phyloP scores from a whole-genome alignment of 1,284 basidiomycete genomes.

The Rhodotorula sp. region DNA sequence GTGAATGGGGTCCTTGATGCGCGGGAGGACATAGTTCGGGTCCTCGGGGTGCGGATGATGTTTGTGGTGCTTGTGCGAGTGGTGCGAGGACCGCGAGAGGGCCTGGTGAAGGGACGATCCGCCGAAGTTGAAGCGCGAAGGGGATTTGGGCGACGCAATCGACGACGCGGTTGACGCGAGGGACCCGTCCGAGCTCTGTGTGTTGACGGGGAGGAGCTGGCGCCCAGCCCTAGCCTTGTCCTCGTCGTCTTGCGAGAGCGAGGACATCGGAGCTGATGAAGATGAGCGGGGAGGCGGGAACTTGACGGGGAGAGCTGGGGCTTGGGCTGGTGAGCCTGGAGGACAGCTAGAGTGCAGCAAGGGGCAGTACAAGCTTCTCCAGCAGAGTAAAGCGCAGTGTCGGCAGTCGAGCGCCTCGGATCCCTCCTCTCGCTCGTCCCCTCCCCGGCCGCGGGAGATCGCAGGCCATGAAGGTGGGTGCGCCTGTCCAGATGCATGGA shows the following conservation, averaged over 20 bases:
- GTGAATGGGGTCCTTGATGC: conserved; percentile 18
- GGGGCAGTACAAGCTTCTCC: too few relatives aligned
- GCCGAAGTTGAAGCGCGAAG: not conserved
- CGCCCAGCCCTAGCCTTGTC: not conserved
- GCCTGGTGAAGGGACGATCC: conserved; percentile 15
- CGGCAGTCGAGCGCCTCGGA: not conserved
- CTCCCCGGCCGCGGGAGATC: not conserved
- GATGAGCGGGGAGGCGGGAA: not conserved
- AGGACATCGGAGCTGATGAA: not conserved
- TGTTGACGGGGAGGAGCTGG: not conserved
- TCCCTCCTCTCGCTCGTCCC: not conserved
- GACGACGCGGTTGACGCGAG: not conserved
- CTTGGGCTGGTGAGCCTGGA: not conserved
- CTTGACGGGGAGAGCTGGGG: too few relatives aligned
- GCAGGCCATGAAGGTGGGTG: conserved; percentile 2
- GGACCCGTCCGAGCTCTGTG: not conserved
- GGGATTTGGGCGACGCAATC: not conserved
- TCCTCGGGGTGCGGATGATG: not conserved
- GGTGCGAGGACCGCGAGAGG: conserved; percentile 9
- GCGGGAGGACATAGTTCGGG: not conserved
- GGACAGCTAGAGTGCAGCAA: too few relatives aligned
- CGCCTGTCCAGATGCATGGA: too few relatives aligned
- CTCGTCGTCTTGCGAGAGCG: not conserved
- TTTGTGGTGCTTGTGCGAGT: not conserved
- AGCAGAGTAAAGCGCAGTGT: too few relatives aligned